phyloP scores from a whole-genome alignment of 371 early-diverging fungal species.

The Mucor circinelloides region DNA sequence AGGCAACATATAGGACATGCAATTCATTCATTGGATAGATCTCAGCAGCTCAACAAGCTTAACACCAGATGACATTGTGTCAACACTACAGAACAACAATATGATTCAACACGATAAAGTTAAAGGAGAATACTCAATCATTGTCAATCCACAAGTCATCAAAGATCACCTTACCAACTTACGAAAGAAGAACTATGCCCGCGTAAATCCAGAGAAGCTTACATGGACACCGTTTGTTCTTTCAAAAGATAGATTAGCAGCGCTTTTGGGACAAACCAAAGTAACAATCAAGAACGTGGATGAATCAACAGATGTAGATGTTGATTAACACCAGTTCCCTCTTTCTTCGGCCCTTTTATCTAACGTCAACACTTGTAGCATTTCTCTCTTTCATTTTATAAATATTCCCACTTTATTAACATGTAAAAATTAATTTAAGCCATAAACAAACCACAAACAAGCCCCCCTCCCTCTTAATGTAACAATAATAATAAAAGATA shows the following conservation, averaged over 20 bases:
- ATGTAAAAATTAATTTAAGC: not conserved
- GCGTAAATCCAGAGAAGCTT: constrained; percentile 55
- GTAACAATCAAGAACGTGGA: constrained; percentile 25
- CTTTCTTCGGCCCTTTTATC: not conserved
- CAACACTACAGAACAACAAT: constrained; percentile 63
- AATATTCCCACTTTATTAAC: not conserved
- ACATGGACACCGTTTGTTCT: constrained; percentile 71
- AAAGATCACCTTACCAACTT: constrained; percentile 44
- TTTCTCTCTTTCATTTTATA: not conserved
- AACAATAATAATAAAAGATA: constrained; percentile 1
- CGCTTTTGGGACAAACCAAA: constrained; percentile 23
- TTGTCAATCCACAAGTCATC: constrained; percentile 40
- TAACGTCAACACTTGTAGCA: not conserved
- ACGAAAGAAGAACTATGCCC: constrained; percentile 46
- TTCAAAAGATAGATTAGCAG: constrained; percentile 41
- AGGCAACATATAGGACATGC: constrained; percentile 1
- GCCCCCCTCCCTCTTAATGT: not conserved
- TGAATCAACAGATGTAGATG: constrained; percentile 24
- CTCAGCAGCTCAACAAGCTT: constrained; percentile 66
- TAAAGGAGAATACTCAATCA: constrained; percentile 24
- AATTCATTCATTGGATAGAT: constrained; percentile 24
- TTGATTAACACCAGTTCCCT: not conserved
- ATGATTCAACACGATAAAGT: constrained; percentile 40
- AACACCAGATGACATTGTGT: constrained; percentile 74
- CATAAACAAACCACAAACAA: not conserved